A percentile compares a stretch with the other conserved stretches of the same genome.
Evolutionary conservation across 306 rosid genomes (phyloP).

Genomic region (Astragalus membranaceus): DNA sequence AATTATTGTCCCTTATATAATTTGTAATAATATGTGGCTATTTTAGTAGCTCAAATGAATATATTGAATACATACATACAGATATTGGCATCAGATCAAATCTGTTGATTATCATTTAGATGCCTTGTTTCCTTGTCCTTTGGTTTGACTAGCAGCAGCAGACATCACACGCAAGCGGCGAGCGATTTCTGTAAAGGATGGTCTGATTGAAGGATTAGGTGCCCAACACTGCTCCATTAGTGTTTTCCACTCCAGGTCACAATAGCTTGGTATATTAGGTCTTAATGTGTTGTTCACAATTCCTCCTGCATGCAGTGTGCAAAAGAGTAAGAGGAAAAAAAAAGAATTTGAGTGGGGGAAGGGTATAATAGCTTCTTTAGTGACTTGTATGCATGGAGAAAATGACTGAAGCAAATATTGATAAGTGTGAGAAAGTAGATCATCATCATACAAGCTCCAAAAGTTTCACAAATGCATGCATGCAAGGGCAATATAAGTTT

Average conservation of each 20-base stretch:
- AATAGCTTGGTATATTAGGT: conserved; percentile 74
- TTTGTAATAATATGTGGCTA: background rate
- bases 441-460: background rate
- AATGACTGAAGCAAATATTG: background rate
- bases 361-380: background rate
- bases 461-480: background rate
- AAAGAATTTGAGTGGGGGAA: background rate
- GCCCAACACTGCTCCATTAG: conserved; percentile 99
- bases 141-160: conserved; percentile 59
- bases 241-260: conserved; percentile 77
- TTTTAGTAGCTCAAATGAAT: conserved; percentile 33
- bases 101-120: conserved; percentile 44
- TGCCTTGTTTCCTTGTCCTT: conserved; percentile 67
- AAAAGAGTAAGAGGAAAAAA: background rate
- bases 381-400: background rate
- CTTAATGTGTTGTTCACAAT: conserved; percentile 89
- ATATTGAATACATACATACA: conserved; percentile 2
- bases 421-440: background rate
- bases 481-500: background rate
- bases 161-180: conserved; percentile 72
- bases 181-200: conserved; percentile 86
- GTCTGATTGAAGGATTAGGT: conserved; percentile 82
- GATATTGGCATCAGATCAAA: conserved; percentile 22
- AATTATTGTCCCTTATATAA: conserved; percentile 13
- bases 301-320: conserved; percentile 53